Conservation (phyloP, 2,329 filamentous ascomycete genomes). For the Pseudogymnoascus destructans region DNA sequence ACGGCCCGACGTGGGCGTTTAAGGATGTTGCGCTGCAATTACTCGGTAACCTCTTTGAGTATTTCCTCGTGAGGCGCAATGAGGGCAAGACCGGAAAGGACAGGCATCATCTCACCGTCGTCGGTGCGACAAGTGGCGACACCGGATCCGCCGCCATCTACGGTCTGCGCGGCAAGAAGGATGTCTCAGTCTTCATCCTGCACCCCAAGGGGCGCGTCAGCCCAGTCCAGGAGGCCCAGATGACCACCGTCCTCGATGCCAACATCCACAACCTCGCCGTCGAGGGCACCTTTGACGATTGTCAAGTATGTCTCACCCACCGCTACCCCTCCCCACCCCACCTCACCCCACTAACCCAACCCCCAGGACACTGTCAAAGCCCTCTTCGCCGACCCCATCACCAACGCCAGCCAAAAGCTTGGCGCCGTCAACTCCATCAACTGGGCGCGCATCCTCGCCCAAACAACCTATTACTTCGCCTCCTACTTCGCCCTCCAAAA, state of each 20-base stretch:
- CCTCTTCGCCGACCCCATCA: slow-evolving; percentile 73
- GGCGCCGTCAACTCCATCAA: slow-evolving; percentile 97
- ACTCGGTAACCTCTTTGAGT: slow-evolving; percentile 90
- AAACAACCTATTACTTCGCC: slow-evolving; percentile 95
- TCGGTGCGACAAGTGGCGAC: slow-evolving; percentile 77
- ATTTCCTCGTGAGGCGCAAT: slow-evolving; percentile 67
- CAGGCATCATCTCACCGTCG: slow-evolving; percentile 67
- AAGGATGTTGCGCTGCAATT: slow-evolving; percentile 93
- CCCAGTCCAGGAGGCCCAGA: slow-evolving; percentile 89
- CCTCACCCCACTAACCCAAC: slow-evolving; percentile 10
- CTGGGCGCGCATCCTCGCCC: slow-evolving; percentile 85
- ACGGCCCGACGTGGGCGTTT: slow-evolving; percentile 90
- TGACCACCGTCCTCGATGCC: slow-evolving; percentile 82
- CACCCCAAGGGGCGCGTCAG: slow-evolving; percentile 84
- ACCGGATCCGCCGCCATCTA: slow-evolving; percentile 95
- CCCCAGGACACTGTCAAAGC: slow-evolving; percentile 77
- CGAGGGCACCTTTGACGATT: slow-evolving; percentile 88
- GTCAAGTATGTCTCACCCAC: slow-evolving; percentile 46
- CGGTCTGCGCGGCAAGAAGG: slow-evolving; percentile 86
- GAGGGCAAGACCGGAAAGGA: slow-evolving; percentile 48
- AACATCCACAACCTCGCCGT: slow-evolving; percentile 92
- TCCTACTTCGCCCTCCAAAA: slow-evolving; percentile 74
- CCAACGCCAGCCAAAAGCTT: slow-evolving; percentile 71
- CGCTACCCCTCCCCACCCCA: not conserved
- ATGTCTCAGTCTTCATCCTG: slow-evolving; percentile 91